Conservation (phyloP, 768 basidiomycete genomes). For the Boletus rubescentipes region DNA sequence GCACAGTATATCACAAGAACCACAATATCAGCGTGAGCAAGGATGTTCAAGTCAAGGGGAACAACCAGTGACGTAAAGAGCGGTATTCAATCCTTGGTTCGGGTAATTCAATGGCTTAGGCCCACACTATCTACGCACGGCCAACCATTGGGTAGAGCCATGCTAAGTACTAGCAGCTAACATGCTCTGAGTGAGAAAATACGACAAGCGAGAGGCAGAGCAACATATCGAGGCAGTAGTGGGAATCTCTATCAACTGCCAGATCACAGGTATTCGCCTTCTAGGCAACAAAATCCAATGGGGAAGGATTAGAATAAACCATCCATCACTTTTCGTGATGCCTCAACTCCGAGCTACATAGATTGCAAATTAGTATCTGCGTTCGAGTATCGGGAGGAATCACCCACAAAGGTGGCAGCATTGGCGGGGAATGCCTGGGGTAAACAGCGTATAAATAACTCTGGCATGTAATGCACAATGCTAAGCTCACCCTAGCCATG, state of each 20-base stretch:
- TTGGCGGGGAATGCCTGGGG: slow-evolving; percentile 92
- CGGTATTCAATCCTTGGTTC: not conserved
- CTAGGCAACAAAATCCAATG: not conserved
- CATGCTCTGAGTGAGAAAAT: slow-evolving; percentile 5
- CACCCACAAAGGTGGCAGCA: slow-evolving; percentile 86
- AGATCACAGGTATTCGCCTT: slow-evolving; percentile 3
- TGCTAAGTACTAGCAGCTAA: not conserved
- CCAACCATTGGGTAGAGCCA: not conserved
- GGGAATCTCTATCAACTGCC: slow-evolving; percentile 6
- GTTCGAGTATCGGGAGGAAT: not conserved
- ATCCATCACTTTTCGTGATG: slow-evolving; percentile 82
- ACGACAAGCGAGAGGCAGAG: slow-evolving; percentile 1
- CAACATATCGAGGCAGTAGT: slow-evolving; percentile 8
- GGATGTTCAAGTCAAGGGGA: slow-evolving; percentile 3
- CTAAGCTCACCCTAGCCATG: slow-evolving; percentile 75
- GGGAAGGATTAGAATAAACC: slow-evolving; percentile 44
- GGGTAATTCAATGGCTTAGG: not conserved
- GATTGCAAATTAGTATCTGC: not conserved
- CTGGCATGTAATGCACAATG: not conserved
- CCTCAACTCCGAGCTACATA: slow-evolving; percentile 84
- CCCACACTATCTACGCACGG: slow-evolving; percentile 1
- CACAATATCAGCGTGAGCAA: slow-evolving; percentile 1
- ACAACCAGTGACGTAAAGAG: slow-evolving; percentile 17
- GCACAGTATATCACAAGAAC: not conserved
- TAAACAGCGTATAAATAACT: slow-evolving; percentile 1